Percentiles rank a stretch among this genome's conserved stretches.
Evolutionary conservation across 1,139 yeast species (phyloP).

Genomic region (Scheffersomyces lignicola): DNA sequence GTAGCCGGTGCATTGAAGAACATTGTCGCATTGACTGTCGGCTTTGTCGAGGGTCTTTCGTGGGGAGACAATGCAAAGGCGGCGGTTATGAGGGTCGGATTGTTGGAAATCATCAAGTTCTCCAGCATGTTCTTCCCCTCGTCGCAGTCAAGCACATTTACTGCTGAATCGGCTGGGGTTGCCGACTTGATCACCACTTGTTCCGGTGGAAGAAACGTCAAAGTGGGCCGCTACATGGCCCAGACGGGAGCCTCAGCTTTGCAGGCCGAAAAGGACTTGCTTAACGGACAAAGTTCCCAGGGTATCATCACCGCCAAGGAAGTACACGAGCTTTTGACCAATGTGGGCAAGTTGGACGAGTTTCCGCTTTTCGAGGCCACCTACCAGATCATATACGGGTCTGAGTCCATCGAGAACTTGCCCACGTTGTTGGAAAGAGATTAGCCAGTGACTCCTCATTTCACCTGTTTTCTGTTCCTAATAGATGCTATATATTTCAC

Average conservation of each 20-base stretch:
- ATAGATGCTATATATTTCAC: no score
- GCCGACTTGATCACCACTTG: slow-evolving; percentile 53
- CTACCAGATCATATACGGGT: slow-evolving; percentile 45
- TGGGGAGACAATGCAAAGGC: slow-evolving; percentile 57
- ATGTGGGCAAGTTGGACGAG: slow-evolving; percentile 31
- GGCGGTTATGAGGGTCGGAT: slow-evolving; percentile 50
- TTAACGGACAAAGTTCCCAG: slow-evolving; percentile 52
- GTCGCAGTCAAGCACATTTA: slow-evolving; percentile 39
- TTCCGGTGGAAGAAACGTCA: slow-evolving; percentile 51
- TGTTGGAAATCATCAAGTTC: slow-evolving; percentile 44
- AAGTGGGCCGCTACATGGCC: slow-evolving; percentile 50
- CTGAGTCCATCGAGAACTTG: slow-evolving; percentile 43
- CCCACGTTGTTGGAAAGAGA: slow-evolving; percentile 35
- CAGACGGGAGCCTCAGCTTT: slow-evolving; percentile 44
- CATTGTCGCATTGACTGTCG: slow-evolving; percentile 49
- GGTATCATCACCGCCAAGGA: slow-evolving; percentile 50
- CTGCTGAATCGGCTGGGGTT: slow-evolving; percentile 51
- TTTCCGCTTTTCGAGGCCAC: slow-evolving; percentile 52
- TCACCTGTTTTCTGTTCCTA: no score
- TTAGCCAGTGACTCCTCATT: no score
- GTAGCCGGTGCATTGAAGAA: slow-evolving; percentile 54
- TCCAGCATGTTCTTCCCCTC: slow-evolving; percentile 44
- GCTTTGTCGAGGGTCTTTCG: slow-evolving; percentile 49
- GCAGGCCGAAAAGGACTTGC: slow-evolving; percentile 45
- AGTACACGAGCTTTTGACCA: slow-evolving; percentile 46